Conservation (phyloP, 2,329 filamentous ascomycete species). For the Calonectria ilicicola region DNA sequence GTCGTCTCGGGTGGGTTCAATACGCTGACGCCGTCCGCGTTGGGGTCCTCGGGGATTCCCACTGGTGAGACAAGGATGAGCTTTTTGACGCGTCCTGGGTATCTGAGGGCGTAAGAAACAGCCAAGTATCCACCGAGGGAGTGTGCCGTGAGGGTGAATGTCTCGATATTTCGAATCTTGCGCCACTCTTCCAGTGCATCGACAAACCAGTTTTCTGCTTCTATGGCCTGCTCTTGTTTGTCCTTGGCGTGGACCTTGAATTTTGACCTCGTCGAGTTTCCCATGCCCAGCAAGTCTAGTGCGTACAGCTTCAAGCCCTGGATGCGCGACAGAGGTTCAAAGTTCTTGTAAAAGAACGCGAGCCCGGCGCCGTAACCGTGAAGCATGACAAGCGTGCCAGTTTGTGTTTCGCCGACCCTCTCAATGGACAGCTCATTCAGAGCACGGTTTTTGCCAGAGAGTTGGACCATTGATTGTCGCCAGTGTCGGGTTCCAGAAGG, state of each 20-base stretch:
- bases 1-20: conserved; percentile 81
- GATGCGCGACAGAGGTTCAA: conserved; percentile 84
- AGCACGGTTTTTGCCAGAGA: conserved; percentile 88
- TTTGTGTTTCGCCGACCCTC: conserved; percentile 56
- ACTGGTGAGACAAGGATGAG: conserved; percentile 95
- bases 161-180: conserved; percentile 86
- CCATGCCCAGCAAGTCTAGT: conserved; percentile 95
- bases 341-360: conserved; percentile 99
- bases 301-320: conserved; percentile 93
- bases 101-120: conserved; percentile 94
- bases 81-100: conserved; percentile 96
- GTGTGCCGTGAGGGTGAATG: conserved; percentile 93
- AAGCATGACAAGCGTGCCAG: conserved; percentile 94
- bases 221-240: conserved; percentile 80
- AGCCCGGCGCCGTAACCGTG: conserved; percentile 97
- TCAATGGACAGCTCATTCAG: conserved; percentile 80
- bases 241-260: conserved; percentile 90
- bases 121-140: conserved; percentile 95
- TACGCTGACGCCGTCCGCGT: conserved; percentile 83
- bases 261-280: conserved; percentile 82
- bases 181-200: conserved; percentile 98
- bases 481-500: conserved; percentile 88
- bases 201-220: conserved; percentile 96
- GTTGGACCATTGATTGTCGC: conserved; percentile 84
- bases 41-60: conserved; percentile 95